These are phyloP conservation scores for Aspergillus egyptiacus DNA, from an alignment of 495 filamentous ascomycete species.

Conservation along the genomic window DNA sequence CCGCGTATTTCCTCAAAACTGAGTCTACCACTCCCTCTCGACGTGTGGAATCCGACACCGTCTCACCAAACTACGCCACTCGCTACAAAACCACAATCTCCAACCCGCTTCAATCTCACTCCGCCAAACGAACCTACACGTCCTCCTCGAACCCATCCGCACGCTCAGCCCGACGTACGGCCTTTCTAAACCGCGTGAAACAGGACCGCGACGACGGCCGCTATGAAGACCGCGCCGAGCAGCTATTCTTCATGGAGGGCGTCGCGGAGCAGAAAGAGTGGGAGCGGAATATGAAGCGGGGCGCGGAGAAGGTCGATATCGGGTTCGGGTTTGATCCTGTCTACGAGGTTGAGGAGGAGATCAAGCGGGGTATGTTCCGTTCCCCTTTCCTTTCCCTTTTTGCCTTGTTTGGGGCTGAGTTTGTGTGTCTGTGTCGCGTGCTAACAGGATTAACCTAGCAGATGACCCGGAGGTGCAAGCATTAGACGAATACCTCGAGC, in stretches of 20 bases:
- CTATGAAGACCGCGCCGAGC: slow-evolving; percentile 66
- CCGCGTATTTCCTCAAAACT: neutral
- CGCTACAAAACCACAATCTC: slow-evolving; percentile 12
- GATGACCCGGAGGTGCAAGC: slow-evolving; percentile 31
- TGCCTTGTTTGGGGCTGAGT: neutral
- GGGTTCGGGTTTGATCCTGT: slow-evolving; percentile 1
- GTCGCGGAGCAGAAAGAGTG: slow-evolving; percentile 45
- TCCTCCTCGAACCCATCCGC: slow-evolving; percentile 13
- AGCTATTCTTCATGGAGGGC: slow-evolving; percentile 52
- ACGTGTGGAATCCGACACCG: too few relatives aligned
- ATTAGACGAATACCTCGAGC: slow-evolving; percentile 30
- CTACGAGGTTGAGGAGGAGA: slow-evolving; percentile 20
- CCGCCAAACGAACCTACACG: neutral
- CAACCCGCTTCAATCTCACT: slow-evolving; percentile 5
- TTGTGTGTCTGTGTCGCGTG: neutral
- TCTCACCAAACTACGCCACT: slow-evolving; percentile 2
- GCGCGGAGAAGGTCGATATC: slow-evolving; percentile 22
- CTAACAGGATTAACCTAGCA: neutral
- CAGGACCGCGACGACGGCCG: slow-evolving; percentile 62
- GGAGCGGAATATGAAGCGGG: slow-evolving; percentile 40
- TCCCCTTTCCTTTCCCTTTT: too few relatives aligned
- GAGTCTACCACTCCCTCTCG: neutral
- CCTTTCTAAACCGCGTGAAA: slow-evolving; percentile 76
- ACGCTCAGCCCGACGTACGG: slow-evolving; percentile 36
- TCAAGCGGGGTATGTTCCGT: slow-evolving; percentile 22